phyloP scores from a whole-genome alignment of 2,329 filamentous ascomycete genomes.

The Paecilomyces sp. region DNA sequence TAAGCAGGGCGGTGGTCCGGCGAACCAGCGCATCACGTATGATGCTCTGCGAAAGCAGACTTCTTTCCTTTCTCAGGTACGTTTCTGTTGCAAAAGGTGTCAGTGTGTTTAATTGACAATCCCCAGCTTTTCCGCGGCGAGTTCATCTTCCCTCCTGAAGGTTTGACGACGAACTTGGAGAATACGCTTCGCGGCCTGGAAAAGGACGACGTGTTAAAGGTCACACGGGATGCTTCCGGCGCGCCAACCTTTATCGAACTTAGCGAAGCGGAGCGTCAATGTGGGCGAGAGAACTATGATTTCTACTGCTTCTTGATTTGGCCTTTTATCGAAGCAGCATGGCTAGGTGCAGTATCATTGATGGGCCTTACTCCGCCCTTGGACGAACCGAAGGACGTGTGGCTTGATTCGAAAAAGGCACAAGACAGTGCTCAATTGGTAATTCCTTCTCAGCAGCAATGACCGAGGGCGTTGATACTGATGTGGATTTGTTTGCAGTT shows the following conservation, averaged over 20 bases:
- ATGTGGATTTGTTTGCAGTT: conserved; percentile 47
- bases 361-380: conserved; percentile 75
- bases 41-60: conserved; percentile 69
- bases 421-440: conserved; percentile 77
- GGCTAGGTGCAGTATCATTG: conserved; percentile 82
- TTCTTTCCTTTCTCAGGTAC: conserved; percentile 68
- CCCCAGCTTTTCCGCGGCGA: conserved; percentile 78
- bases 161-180: conserved; percentile 70
- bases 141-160: conserved; percentile 91
- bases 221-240: conserved; percentile 50
- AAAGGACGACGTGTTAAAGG: conserved; percentile 65
- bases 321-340: conserved; percentile 93
- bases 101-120: conserved; percentile 5
- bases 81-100: conserved; percentile 4
- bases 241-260: conserved; percentile 64
- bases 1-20: conserved; percentile 81
- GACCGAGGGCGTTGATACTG: neutral
- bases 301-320: conserved; percentile 99
- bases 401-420: conserved; percentile 70
- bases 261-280: conserved; percentile 65
- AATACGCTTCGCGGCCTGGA: conserved; percentile 73
- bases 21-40: conserved; percentile 72
- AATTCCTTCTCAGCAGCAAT: conserved; percentile 23
- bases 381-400: conserved; percentile 54
- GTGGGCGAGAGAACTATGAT: conserved; percentile 88